phyloP scores from a whole-genome alignment of 345 rosid species.

The Viola odorata region DNA sequence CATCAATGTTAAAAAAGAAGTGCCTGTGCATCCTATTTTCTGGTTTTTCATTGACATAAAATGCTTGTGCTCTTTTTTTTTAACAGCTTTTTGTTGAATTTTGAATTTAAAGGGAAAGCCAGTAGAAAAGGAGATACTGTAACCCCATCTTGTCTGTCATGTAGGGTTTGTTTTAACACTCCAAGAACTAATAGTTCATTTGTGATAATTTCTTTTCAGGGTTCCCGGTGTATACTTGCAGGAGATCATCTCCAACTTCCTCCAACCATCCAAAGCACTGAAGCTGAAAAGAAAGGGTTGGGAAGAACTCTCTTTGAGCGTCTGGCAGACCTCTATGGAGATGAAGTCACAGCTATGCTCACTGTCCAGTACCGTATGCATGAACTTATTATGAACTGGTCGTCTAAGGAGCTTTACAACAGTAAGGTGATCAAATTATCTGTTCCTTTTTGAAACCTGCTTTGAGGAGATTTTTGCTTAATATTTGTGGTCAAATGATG shows the following conservation, averaged over 20 bases:
- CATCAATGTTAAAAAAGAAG: too few species aligned
- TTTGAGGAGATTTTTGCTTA: too few species aligned
- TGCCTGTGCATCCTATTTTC: not conserved
- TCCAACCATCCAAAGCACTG: constrained; percentile 87
- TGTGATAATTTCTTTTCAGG: constrained; percentile 28
- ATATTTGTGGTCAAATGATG: too few species aligned
- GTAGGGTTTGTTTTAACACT: not conserved
- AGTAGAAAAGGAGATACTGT: not conserved
- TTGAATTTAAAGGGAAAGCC: not conserved
- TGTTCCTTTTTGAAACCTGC: not conserved
- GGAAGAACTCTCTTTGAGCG: constrained; percentile 96
- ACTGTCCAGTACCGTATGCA: constrained; percentile 97
- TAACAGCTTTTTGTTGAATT: not conserved
- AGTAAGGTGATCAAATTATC: constrained; percentile 45
- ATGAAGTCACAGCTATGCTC: constrained; percentile 79
- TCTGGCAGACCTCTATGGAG: constrained; percentile 69
- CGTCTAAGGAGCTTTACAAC: constrained; percentile 78
- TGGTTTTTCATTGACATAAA: not conserved
- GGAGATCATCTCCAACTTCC: constrained; percentile 99
- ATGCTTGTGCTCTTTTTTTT: not conserved
- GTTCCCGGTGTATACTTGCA: constrained; percentile 84
- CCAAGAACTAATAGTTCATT: not conserved
- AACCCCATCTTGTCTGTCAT: not conserved
- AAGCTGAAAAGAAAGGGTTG: constrained; percentile 90
- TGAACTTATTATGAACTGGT: constrained; percentile 97